Evolutionary conservation across 139 green algal species (phyloP), one percentile per base, ranked within the genome.

Genomic region (Closterium sp.): DNA sequence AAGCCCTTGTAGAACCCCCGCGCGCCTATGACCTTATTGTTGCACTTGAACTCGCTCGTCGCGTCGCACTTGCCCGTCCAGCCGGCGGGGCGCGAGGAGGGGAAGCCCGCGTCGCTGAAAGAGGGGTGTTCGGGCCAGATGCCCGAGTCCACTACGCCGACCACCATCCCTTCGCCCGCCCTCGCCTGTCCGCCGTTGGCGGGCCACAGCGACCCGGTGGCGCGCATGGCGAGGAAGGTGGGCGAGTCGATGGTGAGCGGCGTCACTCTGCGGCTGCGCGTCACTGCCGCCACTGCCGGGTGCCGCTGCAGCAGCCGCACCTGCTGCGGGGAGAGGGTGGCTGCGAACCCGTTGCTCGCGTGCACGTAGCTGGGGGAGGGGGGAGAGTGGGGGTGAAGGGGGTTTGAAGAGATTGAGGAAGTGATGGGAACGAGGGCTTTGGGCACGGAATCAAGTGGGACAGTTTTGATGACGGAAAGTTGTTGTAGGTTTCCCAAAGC

Each of bases 271-370:
- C 38, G 7, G 38, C 38, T 50, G 38, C 38, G 38, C 38, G 7
- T 50, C 38, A 50, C 38, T 50, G 38, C 38, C 2, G 38, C 38
- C 38, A 50, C 38, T 17, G 38, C 38, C 38, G 38, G 38, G 38
- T 85, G 31, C 38, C 38, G 38, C 38, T 50, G 38, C 38, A 50
- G 38, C 38, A 7, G 38, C 38, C 38, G 38, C 38, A 50, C 88
- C 31, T 91, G 88, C 73, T 91, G 88, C 19, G 88, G 88, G 29
- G 88, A 30, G 7, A 91, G 88, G 29, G 31, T 32, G 88, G 88
- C 88, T 31, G 88, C 19, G 88, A 91, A 91, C 9, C 88, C 88
- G 88, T 91, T 91, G 31, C 31, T 70, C 31, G 27, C 88, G 32
- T 91, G 70, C 88, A 70, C 30, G 29, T 91, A 91, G 88, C 88